phyloP scores from a whole-genome alignment of 2,329 filamentous ascomycete genomes.

The Aspergillus unguis region DNA sequence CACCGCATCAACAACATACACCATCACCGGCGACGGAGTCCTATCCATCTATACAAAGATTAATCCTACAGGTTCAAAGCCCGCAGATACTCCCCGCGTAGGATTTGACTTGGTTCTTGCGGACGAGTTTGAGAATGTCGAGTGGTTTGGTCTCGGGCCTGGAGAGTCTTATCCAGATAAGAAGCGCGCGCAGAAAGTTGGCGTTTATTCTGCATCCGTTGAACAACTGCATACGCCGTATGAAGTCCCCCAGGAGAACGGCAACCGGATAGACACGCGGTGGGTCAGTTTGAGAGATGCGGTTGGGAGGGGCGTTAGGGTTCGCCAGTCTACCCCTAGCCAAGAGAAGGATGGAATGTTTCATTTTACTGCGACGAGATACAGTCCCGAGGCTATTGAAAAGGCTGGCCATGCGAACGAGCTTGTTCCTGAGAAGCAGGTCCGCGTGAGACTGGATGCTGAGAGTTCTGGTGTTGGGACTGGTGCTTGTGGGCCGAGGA shows the following conservation, averaged over 20 bases:
- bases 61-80: conserved; percentile 16
- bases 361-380: conserved; percentile 18
- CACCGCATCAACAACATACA: conserved; percentile 15
- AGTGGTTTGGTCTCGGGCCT: conserved; percentile 26
- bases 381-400: conserved; percentile 17
- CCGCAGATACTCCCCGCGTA: conserved; percentile 7
- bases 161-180: conserved; percentile 29
- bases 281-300: conserved; percentile 18
- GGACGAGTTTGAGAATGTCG: conserved; percentile 12
- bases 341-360: conserved; percentile 6
- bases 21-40: conserved; percentile 12
- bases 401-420: conserved; percentile 19
- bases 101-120: conserved; percentile 19
- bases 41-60: conserved; percentile 12
- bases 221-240: conserved; percentile 23
- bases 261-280: conserved; percentile 22
- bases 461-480: conserved; percentile 8
- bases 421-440: conserved; percentile 15
- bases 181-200: conserved; percentile 20
- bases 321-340: background rate
- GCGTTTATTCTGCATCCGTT: conserved; percentile 16
- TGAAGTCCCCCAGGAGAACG: conserved; percentile 27
- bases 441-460: conserved; percentile 19
- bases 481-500: conserved; percentile 8
- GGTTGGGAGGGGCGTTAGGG: conserved; percentile 7